phyloP scores from a whole-genome alignment of 768 basidiomycete genomes.

The Collybia mongolica region DNA sequence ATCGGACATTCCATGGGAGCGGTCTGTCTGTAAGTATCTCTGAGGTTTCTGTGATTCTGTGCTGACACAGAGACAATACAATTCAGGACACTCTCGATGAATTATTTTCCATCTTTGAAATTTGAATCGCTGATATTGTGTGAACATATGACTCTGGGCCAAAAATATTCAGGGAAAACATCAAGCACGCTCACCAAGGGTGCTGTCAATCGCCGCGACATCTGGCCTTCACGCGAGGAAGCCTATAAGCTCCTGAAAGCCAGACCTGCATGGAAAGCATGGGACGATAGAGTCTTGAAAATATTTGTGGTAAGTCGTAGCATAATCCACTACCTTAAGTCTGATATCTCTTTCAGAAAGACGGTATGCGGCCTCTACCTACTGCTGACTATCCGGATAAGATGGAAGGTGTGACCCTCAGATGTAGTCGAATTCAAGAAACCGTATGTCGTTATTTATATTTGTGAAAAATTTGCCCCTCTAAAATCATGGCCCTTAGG shows the following conservation, averaged over 20 bases:
- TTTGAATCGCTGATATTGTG: slow-evolving; percentile 41
- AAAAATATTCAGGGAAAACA: slow-evolving; percentile 8
- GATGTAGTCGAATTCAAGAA: slow-evolving; percentile 46
- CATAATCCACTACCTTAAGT: neutral
- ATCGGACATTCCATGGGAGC: slow-evolving; percentile 60
- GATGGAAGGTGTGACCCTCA: slow-evolving; percentile 47
- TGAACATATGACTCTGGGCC: slow-evolving; percentile 41
- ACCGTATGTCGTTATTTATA: slow-evolving; percentile 23
- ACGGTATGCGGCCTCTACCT: slow-evolving; percentile 40
- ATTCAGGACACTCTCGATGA: slow-evolving; percentile 38
- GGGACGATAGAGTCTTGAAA: slow-evolving; percentile 49
- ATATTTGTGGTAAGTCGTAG: slow-evolving; percentile 36
- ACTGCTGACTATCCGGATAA: slow-evolving; percentile 40
- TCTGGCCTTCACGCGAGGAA: slow-evolving; percentile 50
- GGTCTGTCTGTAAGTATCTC: slow-evolving; percentile 35
- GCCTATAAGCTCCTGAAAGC: slow-evolving; percentile 38
- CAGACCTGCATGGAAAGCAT: slow-evolving; percentile 39
- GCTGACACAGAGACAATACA: neutral
- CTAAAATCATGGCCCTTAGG: slow-evolving; percentile 21
- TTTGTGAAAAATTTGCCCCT: neutral
- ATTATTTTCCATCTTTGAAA: slow-evolving; percentile 35
- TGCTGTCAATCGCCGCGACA: slow-evolving; percentile 41
- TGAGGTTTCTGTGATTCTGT: neutral
- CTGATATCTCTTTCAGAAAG: slow-evolving; percentile 28
- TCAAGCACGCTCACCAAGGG: slow-evolving; percentile 24